Conservation (phyloP, 2,329 filamentous ascomycete genomes). For the Paraconiothyrium brasiliense region DNA sequence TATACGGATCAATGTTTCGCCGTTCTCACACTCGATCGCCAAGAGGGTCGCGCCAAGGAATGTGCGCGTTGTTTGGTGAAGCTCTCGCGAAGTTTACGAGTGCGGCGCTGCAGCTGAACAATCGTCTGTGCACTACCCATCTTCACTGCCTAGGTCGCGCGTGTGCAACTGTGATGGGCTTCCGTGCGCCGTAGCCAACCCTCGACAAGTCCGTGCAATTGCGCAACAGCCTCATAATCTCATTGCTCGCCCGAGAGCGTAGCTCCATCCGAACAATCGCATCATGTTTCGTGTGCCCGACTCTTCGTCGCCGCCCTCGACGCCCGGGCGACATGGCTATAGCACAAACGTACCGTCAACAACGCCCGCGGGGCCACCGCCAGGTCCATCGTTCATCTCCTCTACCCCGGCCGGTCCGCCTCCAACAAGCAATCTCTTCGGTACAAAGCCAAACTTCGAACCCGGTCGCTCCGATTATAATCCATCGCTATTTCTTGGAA, state of each 20-base stretch:
- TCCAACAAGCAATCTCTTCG: conserved; percentile 58
- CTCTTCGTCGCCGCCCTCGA: conserved; percentile 47
- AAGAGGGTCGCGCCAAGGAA: background rate
- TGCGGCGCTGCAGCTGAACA: background rate
- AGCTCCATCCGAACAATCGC: conserved; percentile 17
- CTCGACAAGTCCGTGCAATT: background rate
- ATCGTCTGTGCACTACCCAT: background rate
- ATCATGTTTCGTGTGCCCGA: conserved; percentile 47
- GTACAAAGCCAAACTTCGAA: conserved; percentile 56
- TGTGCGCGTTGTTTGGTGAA: conserved; percentile 2
- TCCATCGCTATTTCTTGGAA: conserved; percentile 31
- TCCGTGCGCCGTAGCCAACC: background rate
- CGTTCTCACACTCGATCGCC: background rate
- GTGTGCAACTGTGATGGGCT: conserved; percentile 1
- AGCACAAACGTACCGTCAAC: conserved; percentile 58
- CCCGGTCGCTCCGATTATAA: conserved; percentile 33
- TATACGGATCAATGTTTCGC: conserved; percentile 1
- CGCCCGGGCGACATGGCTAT: conserved; percentile 42
- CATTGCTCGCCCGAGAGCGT: background rate
- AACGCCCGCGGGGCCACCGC: conserved; percentile 66
- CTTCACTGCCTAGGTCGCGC: background rate
- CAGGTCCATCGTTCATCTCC: conserved; percentile 58
- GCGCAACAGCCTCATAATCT: conserved; percentile 1
- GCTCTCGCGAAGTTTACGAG: conserved; percentile 1
- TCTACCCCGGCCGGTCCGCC: conserved; percentile 66